Conservation (phyloP, 192 early-diverging fungal genomes). For the Phlyctochytrium arcticum region DNA sequence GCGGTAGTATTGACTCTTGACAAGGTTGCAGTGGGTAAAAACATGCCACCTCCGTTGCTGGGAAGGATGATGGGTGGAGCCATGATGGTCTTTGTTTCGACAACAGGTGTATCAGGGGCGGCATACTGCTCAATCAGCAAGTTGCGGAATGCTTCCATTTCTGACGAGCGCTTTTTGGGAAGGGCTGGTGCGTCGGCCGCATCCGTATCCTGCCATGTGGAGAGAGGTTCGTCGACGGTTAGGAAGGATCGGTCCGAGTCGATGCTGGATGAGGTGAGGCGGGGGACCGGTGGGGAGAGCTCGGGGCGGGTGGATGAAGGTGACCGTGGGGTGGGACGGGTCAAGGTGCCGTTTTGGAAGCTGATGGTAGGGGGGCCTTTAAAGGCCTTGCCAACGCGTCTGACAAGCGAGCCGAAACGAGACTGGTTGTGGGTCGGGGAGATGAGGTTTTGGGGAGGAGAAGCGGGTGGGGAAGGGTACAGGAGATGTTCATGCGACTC, state of each 20-base stretch:
- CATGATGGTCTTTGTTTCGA: too few species aligned
- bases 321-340: neutral
- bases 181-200: neutral
- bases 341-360: too few species aligned
- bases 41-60: too few species aligned
- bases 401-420: neutral
- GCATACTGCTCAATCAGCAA: constrained; percentile 1
- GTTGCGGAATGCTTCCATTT: neutral
- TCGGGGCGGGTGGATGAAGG: too few species aligned
- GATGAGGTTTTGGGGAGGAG: neutral
- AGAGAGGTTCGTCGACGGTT: neutral
- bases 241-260: neutral
- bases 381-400: neutral
- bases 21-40: too few species aligned
- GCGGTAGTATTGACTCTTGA: too few species aligned
- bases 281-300: neutral
- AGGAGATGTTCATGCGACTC: neutral
- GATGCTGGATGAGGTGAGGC: neutral
- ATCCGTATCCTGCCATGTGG: neutral
- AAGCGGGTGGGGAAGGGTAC: neutral
- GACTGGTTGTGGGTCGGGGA: neutral
- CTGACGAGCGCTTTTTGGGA: neutral
- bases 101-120: neutral
- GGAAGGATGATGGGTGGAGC: too few species aligned
- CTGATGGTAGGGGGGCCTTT: neutral